A percentile compares a stretch with the other conserved stretches of the same genome.
Conservation (phyloP, 2,329 filamentous ascomycete species). For the Xylaria sp. region DNA sequence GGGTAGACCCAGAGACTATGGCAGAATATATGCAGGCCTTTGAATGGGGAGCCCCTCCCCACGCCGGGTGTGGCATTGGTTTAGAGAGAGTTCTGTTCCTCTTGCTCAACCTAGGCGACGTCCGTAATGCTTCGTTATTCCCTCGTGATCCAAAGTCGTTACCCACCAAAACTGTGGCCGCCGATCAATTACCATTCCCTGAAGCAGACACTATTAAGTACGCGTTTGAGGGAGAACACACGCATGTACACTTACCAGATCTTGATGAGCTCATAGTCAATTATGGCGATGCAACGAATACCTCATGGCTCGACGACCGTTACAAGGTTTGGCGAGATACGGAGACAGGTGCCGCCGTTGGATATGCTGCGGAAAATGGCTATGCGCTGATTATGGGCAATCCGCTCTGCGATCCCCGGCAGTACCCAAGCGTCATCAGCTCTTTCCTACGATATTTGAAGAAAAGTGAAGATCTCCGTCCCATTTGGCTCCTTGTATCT, state of each 20-base stretch:
- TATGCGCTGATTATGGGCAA: constrained; percentile 88
- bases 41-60: constrained; percentile 86
- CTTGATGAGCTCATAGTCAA: constrained; percentile 92
- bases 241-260: constrained; percentile 71
- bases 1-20: constrained; percentile 84
- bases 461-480: constrained; percentile 75
- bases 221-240: constrained; percentile 58
- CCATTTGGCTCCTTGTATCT: constrained; percentile 90
- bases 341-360: constrained; percentile 81
- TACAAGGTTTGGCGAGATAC: constrained; percentile 89
- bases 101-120: constrained; percentile 86
- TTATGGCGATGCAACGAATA: constrained; percentile 94
- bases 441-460: constrained; percentile 81
- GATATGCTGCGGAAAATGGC: constrained; percentile 78
- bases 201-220: constrained; percentile 83
- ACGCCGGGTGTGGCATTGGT: constrained; percentile 90
- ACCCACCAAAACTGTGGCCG: constrained; percentile 66
- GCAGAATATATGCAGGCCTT: constrained; percentile 91
- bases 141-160: constrained; percentile 89
- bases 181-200: constrained; percentile 76
- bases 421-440: constrained; percentile 78
- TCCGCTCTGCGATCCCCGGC: constrained; percentile 81
- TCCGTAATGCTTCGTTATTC: constrained; percentile 87
- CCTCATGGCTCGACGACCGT: constrained; percentile 89
- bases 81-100: constrained; percentile 90